Percentiles rank a stretch among this genome's conserved stretches.
phyloP scores from a whole-genome alignment of 495 filamentous ascomycete species.

The Jackrogersella minutella region DNA sequence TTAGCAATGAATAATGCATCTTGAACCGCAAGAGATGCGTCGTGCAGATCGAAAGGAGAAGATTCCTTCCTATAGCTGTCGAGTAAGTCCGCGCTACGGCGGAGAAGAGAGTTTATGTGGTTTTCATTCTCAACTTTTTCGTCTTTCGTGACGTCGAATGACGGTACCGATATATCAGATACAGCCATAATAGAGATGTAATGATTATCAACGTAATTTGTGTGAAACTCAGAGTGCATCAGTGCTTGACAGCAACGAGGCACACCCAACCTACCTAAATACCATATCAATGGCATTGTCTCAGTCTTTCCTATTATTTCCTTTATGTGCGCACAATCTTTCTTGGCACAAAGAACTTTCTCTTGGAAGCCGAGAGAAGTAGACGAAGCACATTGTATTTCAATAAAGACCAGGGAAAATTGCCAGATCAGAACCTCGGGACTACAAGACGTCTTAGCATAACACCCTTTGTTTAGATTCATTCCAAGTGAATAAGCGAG shows the following conservation, averaged over 20 bases:
- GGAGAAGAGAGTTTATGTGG: constrained; percentile 11
- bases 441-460: background rate
- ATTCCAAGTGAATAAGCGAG: background rate
- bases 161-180: constrained; percentile 1
- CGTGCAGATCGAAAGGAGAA: constrained; percentile 36
- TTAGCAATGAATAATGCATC: constrained; percentile 28
- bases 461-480: background rate
- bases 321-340: background rate
- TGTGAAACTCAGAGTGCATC: background rate
- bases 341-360: background rate
- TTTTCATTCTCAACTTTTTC: constrained; percentile 11
- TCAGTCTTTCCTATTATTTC: background rate
- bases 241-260: background rate
- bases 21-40: constrained; percentile 5
- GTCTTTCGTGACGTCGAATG: constrained; percentile 8
- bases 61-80: constrained; percentile 45
- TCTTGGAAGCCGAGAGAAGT: background rate
- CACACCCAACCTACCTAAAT: background rate
- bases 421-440: background rate
- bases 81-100: constrained; percentile 6
- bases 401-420: background rate
- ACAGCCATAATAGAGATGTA: background rate
- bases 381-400: background rate
- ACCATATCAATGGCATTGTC: constrained; percentile 24
- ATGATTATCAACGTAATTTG: background rate